A percentile compares a stretch with the other conserved stretches of the same genome.
Evolutionary conservation across 139 green algal species (phyloP).

Genomic region (Spirogloea muscicola): DNA sequence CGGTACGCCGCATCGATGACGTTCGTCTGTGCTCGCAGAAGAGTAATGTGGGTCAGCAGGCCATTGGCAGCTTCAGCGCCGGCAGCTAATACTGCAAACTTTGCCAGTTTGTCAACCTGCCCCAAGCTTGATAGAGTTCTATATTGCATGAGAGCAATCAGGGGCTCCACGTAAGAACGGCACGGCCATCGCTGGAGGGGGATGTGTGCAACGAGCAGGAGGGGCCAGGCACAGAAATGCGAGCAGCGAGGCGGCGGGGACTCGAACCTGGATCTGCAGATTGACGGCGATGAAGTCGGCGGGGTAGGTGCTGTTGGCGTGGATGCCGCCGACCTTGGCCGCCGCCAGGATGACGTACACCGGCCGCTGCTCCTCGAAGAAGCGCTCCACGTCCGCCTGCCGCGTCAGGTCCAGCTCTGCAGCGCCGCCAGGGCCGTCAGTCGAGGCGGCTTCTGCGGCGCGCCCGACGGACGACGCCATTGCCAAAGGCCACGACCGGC

Average conservation of each 20-base stretch:
- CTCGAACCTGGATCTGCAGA: slow-evolving; percentile 51
- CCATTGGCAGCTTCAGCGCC: background rate
- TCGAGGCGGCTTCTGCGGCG: too few species aligned
- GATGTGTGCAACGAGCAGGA: too few species aligned
- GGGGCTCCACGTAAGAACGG: too few species aligned
- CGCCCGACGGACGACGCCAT: too few species aligned
- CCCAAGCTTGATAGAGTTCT: too few species aligned
- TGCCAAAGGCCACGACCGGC: too few species aligned
- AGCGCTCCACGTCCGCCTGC: slow-evolving; percentile 40
- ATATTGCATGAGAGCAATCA: too few species aligned
- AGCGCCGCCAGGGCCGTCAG: too few species aligned
- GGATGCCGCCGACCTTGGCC: slow-evolving; percentile 52
- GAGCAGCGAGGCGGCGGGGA: too few species aligned
- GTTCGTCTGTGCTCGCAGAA: slow-evolving; percentile 17
- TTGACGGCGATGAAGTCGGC: slow-evolving; percentile 54
- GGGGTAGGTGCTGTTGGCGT: slow-evolving; percentile 49
- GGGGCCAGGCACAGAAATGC: too few species aligned
- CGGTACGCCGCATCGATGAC: slow-evolving; percentile 47
- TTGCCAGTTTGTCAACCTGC: too few species aligned
- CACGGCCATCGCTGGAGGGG: too few species aligned
- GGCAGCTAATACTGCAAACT: background rate
- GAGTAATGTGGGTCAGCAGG: background rate
- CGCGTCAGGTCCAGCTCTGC: slow-evolving; percentile 53
- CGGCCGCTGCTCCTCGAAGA: slow-evolving; percentile 32
- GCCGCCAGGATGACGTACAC: slow-evolving; percentile 51